Conservation (phyloP, 192 early-diverging fungal species). For the Mortierella antarctica region DNA sequence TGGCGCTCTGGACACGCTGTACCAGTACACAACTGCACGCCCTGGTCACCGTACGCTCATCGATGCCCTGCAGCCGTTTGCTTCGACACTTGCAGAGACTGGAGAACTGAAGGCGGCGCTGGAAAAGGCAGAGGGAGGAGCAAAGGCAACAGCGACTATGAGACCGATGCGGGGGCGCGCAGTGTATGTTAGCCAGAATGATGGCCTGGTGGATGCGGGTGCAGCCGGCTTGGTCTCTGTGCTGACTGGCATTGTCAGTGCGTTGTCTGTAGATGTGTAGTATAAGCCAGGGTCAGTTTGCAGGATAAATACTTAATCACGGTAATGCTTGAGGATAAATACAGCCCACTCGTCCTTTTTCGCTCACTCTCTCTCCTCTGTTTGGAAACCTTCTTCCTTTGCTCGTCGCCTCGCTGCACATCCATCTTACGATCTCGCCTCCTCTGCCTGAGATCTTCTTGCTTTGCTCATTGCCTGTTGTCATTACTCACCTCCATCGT, state of each 20-base stretch:
- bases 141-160: slow-evolving; percentile 64
- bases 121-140: slow-evolving; percentile 63
- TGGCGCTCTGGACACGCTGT: slow-evolving; percentile 68
- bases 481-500: background rate
- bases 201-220: slow-evolving; percentile 66
- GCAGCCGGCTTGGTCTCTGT: slow-evolving; percentile 70
- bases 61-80: slow-evolving; percentile 77
- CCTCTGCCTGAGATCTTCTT: background rate
- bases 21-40: slow-evolving; percentile 76
- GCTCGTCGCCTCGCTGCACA: too few species aligned
- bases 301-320: too few species aligned
- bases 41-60: slow-evolving; percentile 80
- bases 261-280: background rate
- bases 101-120: slow-evolving; percentile 60
- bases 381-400: too few species aligned
- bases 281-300: too few species aligned
- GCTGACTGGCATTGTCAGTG: slow-evolving; percentile 57
- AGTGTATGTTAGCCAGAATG: slow-evolving; percentile 66
- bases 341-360: too few species aligned
- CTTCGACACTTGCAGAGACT: slow-evolving; percentile 55
- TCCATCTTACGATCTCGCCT: too few species aligned
- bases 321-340: too few species aligned
- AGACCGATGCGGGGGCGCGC: slow-evolving; percentile 74
- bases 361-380: too few species aligned
- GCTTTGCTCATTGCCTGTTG: background rate